These are phyloP conservation scores for Tricholoma matsutake DNA, from an alignment of 768 basidiomycete genomes.

Conservation along the genomic window DNA sequence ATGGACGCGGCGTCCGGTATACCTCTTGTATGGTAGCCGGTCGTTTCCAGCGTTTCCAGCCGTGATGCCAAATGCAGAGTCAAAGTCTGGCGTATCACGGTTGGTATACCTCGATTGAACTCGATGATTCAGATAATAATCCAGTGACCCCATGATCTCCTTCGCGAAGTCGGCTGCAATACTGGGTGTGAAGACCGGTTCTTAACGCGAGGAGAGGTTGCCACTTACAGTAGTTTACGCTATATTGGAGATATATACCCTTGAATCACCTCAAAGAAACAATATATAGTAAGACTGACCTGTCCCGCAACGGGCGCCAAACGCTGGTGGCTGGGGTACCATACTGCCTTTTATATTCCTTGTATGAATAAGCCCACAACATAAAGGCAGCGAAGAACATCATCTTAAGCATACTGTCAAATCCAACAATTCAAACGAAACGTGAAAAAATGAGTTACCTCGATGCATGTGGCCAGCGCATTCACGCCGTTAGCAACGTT, in stretches of 20 bases:
- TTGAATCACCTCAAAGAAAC: conserved; percentile 1
- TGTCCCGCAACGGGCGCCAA: conserved; percentile 69
- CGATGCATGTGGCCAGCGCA: conserved; percentile 75
- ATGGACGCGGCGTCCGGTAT: not conserved
- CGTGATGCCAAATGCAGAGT: conserved; percentile 33
- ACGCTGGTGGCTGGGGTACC: conserved; percentile 47
- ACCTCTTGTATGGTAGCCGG: conserved; percentile 1
- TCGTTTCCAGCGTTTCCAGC: not conserved
- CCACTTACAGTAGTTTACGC: conserved; percentile 28
- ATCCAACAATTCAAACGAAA: not conserved
- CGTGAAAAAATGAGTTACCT: conserved; percentile 41
- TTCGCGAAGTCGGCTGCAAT: conserved; percentile 54
- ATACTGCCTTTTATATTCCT: conserved; percentile 52
- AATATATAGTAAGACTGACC: conserved; percentile 34
- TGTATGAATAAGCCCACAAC: conserved; percentile 76
- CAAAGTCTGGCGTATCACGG: conserved; percentile 27
- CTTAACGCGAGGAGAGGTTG: not conserved
- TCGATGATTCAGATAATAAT: conserved; percentile 46
- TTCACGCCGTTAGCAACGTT: conserved; percentile 82
- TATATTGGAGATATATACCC: conserved; percentile 4
- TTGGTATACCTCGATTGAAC: conserved; percentile 21
- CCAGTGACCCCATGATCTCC: conserved; percentile 61
- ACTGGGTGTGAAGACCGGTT: not conserved
- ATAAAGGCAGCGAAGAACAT: conserved; percentile 72
- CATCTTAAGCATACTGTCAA: conserved; percentile 48